A percentile compares a stretch with the other conserved stretches of the same genome.
These are phyloP conservation scores for Parastagonospora nodorum DNA, from an alignment of 2,329 filamentous ascomycete species.

Conservation along the genomic window DNA sequence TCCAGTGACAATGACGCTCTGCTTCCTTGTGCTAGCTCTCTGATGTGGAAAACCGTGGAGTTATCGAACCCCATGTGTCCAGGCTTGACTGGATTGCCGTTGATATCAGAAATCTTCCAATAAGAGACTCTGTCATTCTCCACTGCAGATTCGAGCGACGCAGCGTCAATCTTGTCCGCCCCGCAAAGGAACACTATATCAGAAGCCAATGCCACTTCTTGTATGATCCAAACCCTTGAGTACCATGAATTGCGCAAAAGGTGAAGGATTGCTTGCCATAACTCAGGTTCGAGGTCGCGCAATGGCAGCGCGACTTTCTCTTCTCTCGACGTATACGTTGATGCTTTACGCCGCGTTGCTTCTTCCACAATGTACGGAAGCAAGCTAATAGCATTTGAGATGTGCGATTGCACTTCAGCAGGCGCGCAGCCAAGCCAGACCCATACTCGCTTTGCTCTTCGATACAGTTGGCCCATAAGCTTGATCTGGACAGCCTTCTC, in stretches of 20 bases:
- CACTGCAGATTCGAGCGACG: neutral
- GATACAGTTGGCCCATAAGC: slow-evolving; percentile 1
- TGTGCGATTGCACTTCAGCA: neutral
- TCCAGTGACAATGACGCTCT: neutral
- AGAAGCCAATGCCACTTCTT: slow-evolving; percentile 4
- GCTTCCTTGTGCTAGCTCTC: neutral
- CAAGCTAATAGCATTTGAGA: neutral
- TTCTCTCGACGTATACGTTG: neutral
- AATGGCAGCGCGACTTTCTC: neutral
- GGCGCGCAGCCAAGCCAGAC: neutral
- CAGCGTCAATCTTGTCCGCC: neutral
- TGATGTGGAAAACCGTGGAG: neutral
- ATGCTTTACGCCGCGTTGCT: neutral
- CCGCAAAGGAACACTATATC: slow-evolving; percentile 5
- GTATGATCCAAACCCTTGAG: slow-evolving; percentile 4
- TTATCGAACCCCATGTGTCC: neutral
- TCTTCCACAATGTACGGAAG: neutral
- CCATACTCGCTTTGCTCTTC: neutral
- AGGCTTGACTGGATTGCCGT: neutral
- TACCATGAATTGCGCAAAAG: slow-evolving; percentile 7
- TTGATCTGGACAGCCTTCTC: slow-evolving; percentile 1
- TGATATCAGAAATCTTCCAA: neutral
- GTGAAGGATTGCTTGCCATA: neutral
- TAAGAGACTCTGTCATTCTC: neutral
- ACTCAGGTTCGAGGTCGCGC: neutral